phyloP scores from a whole-genome alignment of 164 flowering plant genomes.

The Brasenia schreberi region DNA sequence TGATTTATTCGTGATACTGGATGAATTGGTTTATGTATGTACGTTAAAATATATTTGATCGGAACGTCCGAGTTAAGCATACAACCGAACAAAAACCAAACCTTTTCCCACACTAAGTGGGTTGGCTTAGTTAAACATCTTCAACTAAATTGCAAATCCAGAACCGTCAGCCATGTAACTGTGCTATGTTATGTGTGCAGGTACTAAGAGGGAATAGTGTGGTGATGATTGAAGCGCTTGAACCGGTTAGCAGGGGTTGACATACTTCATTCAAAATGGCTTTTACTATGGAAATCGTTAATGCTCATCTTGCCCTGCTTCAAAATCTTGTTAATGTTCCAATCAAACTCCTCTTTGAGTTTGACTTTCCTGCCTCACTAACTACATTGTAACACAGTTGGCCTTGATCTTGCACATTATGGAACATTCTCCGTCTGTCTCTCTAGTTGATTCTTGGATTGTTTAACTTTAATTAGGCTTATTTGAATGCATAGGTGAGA shows the following conservation, averaged over 20 bases:
- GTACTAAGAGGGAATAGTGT: conserved; percentile 39
- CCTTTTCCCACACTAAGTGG: too few relatives aligned
- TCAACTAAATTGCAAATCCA: too few relatives aligned
- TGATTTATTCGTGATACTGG: neutral
- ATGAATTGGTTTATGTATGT: too few relatives aligned
- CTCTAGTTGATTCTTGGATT: neutral
- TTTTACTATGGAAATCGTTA: neutral
- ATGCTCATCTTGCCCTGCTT: neutral
- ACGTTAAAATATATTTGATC: too few relatives aligned
- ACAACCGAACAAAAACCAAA: too few relatives aligned
- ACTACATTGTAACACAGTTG: neutral
- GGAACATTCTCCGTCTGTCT: neutral
- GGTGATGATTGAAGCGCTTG: conserved; percentile 39
- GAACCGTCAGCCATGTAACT: too few relatives aligned
- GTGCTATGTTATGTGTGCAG: conserved; percentile 7
- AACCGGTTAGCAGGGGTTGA: conserved; percentile 22
- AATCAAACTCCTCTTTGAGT: too few relatives aligned
- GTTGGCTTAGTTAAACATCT: too few relatives aligned
- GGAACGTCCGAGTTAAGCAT: too few relatives aligned
- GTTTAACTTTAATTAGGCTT: too few relatives aligned
- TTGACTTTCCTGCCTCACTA: neutral
- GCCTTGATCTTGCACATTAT: neutral
- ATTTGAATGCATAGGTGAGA: too few relatives aligned
- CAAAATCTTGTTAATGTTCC: neutral
- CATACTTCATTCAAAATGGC: neutral